phyloP scores from a whole-genome alignment of 371 early-diverging fungal genomes.

The Syncephalastrum monosporum region DNA sequence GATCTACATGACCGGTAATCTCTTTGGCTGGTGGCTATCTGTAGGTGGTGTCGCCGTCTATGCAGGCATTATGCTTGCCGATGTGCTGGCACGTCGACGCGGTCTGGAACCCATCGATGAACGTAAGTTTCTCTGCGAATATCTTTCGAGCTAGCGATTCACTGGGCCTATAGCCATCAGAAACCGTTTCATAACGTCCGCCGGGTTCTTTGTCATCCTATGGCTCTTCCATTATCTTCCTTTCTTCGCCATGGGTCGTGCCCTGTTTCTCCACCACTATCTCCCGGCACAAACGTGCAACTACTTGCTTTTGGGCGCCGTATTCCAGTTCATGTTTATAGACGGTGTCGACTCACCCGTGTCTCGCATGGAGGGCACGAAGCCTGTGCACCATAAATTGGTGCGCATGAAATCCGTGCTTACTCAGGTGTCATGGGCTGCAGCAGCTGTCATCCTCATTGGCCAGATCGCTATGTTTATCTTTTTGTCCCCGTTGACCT shows the following conservation, averaged over 20 bases:
- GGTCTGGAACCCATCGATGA: conserved; percentile 68
- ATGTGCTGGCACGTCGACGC: conserved; percentile 68
- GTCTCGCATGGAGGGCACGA: conserved; percentile 38
- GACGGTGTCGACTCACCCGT: conserved; percentile 60
- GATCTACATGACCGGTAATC: conserved; percentile 97
- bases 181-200: conserved; percentile 60
- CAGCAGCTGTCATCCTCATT: conserved; percentile 44
- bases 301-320: conserved; percentile 71
- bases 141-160: not conserved
- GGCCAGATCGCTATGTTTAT: conserved; percentile 53
- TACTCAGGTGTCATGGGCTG: conserved; percentile 24
- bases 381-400: not conserved
- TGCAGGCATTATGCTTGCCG: conserved; percentile 53
- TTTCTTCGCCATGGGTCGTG: conserved; percentile 95
- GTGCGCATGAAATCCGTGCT: not conserved
- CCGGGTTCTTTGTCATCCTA: conserved; percentile 82
- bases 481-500: conserved; percentile 65
- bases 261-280: conserved; percentile 97
- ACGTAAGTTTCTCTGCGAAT: conserved; percentile 17
- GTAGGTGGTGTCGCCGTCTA: conserved; percentile 58
- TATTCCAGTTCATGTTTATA: conserved; percentile 67
- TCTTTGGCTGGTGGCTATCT: conserved; percentile 89
- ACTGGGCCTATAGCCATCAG: conserved; percentile 43
- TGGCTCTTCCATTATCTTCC: conserved; percentile 95
- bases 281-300: conserved; percentile 84